These are phyloP conservation scores for Chrysoporthe deuterocubensis DNA, from an alignment of 2,329 filamentous ascomycete species.

Conservation along the genomic window DNA sequence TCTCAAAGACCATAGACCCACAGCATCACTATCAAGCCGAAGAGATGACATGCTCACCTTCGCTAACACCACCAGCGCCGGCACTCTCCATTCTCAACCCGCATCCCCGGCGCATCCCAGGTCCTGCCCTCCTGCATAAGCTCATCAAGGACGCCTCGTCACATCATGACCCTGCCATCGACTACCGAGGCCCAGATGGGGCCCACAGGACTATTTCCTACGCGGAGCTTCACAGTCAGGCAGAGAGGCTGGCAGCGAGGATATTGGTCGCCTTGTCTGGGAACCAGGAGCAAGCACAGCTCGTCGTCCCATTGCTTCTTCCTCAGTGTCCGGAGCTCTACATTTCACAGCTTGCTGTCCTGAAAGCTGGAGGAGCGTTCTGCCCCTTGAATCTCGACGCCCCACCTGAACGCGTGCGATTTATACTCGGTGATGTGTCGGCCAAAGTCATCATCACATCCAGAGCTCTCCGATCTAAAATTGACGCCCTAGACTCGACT, in stretches of 20 bases:
- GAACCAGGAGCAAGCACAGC: constrained; percentile 34
- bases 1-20: constrained; percentile 12
- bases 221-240: constrained; percentile 55
- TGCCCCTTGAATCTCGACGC: constrained; percentile 82
- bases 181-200: constrained; percentile 60
- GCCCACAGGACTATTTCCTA: constrained; percentile 61
- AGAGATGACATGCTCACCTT: constrained; percentile 13
- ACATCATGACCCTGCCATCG: constrained; percentile 58
- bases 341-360: constrained; percentile 73
- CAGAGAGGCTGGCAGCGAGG: constrained; percentile 19
- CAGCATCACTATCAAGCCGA: constrained; percentile 16
- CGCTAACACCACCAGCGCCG: background rate
- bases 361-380: constrained; percentile 84
- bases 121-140: constrained; percentile 55
- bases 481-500: constrained; percentile 40
- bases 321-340: constrained; percentile 81
- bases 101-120: constrained; percentile 44
- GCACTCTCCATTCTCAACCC: constrained; percentile 53
- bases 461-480: constrained; percentile 46
- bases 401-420: constrained; percentile 75
- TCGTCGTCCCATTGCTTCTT: constrained; percentile 75
- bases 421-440: constrained; percentile 78
- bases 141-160: constrained; percentile 55
- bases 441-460: constrained; percentile 72
- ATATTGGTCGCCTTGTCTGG: constrained; percentile 15